Evolutionary conservation across 2,329 filamentous ascomycete species (phyloP).

Genomic region (Neocucurbitaria cava): DNA sequence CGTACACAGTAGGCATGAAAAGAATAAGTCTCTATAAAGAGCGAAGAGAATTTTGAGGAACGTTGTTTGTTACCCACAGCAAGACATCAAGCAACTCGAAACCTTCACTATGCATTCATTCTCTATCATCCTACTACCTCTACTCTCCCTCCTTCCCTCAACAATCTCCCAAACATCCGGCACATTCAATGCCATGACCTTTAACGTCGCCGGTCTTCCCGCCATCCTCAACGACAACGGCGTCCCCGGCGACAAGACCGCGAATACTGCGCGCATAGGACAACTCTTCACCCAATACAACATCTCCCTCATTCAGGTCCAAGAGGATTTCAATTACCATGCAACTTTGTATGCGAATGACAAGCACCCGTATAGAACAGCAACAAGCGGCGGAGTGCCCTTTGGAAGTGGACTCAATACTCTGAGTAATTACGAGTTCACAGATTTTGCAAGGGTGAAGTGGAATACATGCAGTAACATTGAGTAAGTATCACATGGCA

Average conservation of each 20-base stretch:
- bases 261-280: constrained; percentile 65
- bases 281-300: constrained; percentile 62
- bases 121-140: constrained; percentile 3
- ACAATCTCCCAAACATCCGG: constrained; percentile 40
- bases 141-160: constrained; percentile 14
- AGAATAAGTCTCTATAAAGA: background rate
- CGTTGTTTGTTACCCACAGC: too few species aligned
- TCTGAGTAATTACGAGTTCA: constrained; percentile 65
- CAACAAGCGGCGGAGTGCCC: constrained; percentile 69
- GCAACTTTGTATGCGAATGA: constrained; percentile 65
- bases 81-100: background rate
- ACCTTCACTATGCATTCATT: constrained; percentile 19
- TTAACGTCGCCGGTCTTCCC: constrained; percentile 69
- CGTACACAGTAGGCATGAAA: background rate
- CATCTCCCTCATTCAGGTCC: constrained; percentile 69
- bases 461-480: constrained; percentile 65
- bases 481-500: constrained; percentile 18
- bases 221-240: constrained; percentile 64
- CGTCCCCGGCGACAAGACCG: constrained; percentile 67
- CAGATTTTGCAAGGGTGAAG: constrained; percentile 63
- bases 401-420: constrained; percentile 72
- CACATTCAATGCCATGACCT: constrained; percentile 61
- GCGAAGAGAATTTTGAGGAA: too few species aligned
- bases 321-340: constrained; percentile 76
- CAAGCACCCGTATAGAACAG: constrained; percentile 65